Evolutionary conservation across 805 yeast genomes (phyloP).

Genomic region (Schwanniomyces occidentalis): DNA sequence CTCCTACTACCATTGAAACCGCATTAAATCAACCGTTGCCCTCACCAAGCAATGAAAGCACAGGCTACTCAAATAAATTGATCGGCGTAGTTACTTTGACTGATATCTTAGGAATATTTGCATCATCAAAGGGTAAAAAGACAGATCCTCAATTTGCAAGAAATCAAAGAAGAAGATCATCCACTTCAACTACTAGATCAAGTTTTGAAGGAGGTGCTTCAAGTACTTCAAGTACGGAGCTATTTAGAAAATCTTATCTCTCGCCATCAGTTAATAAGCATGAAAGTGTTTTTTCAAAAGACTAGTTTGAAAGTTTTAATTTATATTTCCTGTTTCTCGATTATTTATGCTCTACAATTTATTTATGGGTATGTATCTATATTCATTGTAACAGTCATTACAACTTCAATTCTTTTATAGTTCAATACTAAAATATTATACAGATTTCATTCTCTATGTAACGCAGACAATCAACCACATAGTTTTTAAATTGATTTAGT

Average conservation of each 20-base stretch:
- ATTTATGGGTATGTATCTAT: too few species aligned
- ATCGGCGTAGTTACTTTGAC: slow-evolving; percentile 92
- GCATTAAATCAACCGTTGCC: slow-evolving; percentile 12
- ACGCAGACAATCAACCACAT: too few species aligned
- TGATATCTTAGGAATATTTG: slow-evolving; percentile 81
- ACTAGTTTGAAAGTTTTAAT: slow-evolving; percentile 2
- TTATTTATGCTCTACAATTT: too few species aligned
- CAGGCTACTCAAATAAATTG: slow-evolving; percentile 72
- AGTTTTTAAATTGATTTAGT: too few species aligned
- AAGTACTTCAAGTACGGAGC: slow-evolving; percentile 9
- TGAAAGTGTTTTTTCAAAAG: slow-evolving; percentile 14
- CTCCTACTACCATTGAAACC: slow-evolving; percentile 24
- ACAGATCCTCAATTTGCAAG: slow-evolving; percentile 88
- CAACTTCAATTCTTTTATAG: too few species aligned
- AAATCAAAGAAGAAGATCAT: slow-evolving; percentile 77
- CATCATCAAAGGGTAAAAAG: slow-evolving; percentile 67
- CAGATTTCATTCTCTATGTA: too few species aligned
- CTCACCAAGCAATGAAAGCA: slow-evolving; percentile 13
- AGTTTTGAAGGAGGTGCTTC: slow-evolving; percentile 11
- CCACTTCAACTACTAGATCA: slow-evolving; percentile 29
- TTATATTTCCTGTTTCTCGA: too few species aligned
- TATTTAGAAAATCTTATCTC: slow-evolving; percentile 15
- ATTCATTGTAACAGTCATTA: too few species aligned
- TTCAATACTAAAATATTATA: too few species aligned
- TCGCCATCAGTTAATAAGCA: slow-evolving; percentile 5